Evolutionary conservation across 2,329 filamentous ascomycete species (phyloP).

Genomic region (Penicillium sp.): DNA sequence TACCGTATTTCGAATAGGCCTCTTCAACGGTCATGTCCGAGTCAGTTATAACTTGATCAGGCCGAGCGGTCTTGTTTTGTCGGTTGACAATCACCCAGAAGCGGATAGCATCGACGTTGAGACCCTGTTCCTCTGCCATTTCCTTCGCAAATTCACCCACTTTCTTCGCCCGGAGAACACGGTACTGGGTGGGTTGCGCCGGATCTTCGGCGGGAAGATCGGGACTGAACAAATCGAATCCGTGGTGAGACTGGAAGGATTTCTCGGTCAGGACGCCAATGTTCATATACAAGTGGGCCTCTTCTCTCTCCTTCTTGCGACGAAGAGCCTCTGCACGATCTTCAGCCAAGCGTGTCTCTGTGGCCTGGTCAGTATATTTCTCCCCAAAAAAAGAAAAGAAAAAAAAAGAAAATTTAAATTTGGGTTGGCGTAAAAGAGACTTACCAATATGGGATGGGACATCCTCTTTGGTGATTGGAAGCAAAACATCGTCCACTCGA

Average conservation of each 20-base stretch:
- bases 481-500: slow-evolving; percentile 77
- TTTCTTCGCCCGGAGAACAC: slow-evolving; percentile 71
- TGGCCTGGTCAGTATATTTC: slow-evolving; percentile 20
- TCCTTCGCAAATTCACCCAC: slow-evolving; percentile 71
- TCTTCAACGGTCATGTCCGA: slow-evolving; percentile 76
- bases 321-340: slow-evolving; percentile 76
- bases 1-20: slow-evolving; percentile 67
- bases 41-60: slow-evolving; percentile 83
- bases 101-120: slow-evolving; percentile 70
- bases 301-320: slow-evolving; percentile 82
- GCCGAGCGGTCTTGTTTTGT: slow-evolving; percentile 93
- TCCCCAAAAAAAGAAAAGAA: not conserved
- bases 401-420: not conserved
- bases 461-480: slow-evolving; percentile 72
- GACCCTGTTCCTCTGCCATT: slow-evolving; percentile 68
- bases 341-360: slow-evolving; percentile 74
- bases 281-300: slow-evolving; percentile 88
- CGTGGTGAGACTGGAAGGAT: slow-evolving; percentile 77
- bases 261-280: slow-evolving; percentile 79
- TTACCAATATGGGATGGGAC: slow-evolving; percentile 79
- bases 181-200: slow-evolving; percentile 70
- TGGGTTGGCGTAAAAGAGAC: slow-evolving; percentile 24
- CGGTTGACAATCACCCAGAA: slow-evolving; percentile 98
- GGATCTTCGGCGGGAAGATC: slow-evolving; percentile 64
- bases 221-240: slow-evolving; percentile 76